These are phyloP conservation scores for Cytospora chrysosperma DNA, from an alignment of 2,329 filamentous ascomycete species.

Conservation along the genomic window DNA sequence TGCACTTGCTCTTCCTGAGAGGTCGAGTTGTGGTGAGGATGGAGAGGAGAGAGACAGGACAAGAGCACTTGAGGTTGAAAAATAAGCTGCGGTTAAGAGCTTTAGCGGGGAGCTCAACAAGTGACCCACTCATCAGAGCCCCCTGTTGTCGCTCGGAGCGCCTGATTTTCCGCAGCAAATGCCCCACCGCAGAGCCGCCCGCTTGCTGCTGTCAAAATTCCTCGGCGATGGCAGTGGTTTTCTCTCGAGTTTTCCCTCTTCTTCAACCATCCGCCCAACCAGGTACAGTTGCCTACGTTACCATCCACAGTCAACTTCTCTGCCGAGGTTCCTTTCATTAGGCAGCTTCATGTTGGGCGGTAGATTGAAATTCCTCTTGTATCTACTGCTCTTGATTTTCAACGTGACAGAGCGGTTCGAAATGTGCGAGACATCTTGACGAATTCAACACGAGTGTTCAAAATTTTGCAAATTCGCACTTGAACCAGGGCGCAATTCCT, in stretches of 20 bases:
- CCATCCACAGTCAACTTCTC: constrained; percentile 36
- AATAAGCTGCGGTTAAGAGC: constrained; percentile 19
- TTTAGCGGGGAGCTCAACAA: neutral
- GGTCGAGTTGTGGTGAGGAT: neutral
- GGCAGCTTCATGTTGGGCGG: constrained; percentile 56
- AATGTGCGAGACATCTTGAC: constrained; percentile 64
- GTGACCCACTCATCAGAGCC: neutral
- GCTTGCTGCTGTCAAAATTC: neutral
- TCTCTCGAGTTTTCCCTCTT: constrained; percentile 21
- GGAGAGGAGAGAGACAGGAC: constrained; percentile 18
- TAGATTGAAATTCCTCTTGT: constrained; percentile 69
- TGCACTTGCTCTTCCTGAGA: neutral
- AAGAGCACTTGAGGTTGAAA: constrained; percentile 24
- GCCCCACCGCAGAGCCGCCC: constrained; percentile 6
- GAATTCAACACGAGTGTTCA: neutral
- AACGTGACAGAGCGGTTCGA: constrained; percentile 80
- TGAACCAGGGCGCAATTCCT: neutral
- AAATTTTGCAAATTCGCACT: neutral
- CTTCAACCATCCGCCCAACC: constrained; percentile 41
- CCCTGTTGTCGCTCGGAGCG: constrained; percentile 8
- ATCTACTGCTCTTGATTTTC: constrained; percentile 80
- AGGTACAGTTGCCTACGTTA: constrained; percentile 34
- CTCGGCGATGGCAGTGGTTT: constrained; percentile 29
- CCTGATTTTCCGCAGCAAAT: constrained; percentile 5
- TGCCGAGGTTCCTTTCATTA: constrained; percentile 53